A percentile compares a stretch with the other conserved stretches of the same genome.
phyloP scores from a whole-genome alignment of 2,329 filamentous ascomycete genomes.

The Exophiala viscosa region DNA sequence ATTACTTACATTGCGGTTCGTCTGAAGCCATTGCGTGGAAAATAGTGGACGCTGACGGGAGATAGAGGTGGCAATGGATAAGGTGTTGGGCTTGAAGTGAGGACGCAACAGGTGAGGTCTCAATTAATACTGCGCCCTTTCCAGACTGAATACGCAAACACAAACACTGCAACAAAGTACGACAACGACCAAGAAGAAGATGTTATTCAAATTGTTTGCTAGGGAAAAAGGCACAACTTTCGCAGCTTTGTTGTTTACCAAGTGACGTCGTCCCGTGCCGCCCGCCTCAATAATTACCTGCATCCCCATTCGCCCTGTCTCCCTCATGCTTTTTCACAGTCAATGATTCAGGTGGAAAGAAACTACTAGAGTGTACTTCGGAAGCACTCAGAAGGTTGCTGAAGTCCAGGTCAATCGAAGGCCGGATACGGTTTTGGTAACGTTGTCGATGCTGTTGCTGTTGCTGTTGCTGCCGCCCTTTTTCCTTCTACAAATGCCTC shows the following conservation, averaged over 20 bases:
- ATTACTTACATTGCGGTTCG: constrained; percentile 11
- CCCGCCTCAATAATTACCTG: neutral
- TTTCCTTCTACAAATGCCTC: no score
- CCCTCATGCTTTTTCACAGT: no score
- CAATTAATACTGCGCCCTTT: neutral
- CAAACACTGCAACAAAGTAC: constrained; percentile 3
- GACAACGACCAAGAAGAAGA: neutral
- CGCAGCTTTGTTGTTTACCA: constrained; percentile 8
- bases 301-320: no score
- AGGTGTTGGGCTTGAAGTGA: neutral
- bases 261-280: constrained; percentile 9
- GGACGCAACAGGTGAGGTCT: neutral
- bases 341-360: no score
- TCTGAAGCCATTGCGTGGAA: constrained; percentile 6
- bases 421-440: no score
- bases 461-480: no score
- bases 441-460: no score
- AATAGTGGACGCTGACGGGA: neutral
- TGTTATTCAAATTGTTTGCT: neutral
- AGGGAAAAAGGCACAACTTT: neutral
- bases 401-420: no score
- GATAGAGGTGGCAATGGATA: neutral
- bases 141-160: constrained; percentile 2
- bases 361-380: no score
- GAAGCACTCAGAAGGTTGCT: no score